Evolutionary conservation across 73 alveolate genomes (phyloP).

Genomic region (Urostyla sp.): DNA sequence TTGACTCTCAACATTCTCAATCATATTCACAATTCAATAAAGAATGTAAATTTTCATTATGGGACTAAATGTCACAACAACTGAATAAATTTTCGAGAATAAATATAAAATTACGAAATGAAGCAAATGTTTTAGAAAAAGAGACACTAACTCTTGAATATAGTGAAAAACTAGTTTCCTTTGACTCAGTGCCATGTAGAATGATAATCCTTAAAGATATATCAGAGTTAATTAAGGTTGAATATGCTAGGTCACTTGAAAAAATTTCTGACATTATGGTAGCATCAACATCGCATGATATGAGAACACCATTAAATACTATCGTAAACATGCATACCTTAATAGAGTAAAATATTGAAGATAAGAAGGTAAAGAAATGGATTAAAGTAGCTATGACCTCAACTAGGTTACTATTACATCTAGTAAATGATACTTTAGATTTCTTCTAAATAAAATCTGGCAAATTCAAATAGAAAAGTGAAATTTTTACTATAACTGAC

Average conservation of each 20-base stretch:
- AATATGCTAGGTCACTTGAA: constrained; percentile 29
- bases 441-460: constrained; percentile 59
- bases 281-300: constrained; percentile 68
- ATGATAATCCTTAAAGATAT: constrained; percentile 37
- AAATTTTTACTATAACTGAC: constrained; percentile 32
- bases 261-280: constrained; percentile 58
- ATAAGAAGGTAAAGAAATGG: constrained; percentile 1
- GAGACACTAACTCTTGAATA: too few relatives aligned
- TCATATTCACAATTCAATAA: too few relatives aligned
- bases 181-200: constrained; percentile 12
- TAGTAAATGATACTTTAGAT: constrained; percentile 71
- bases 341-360: constrained; percentile 1
- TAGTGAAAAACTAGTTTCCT: constrained; percentile 23
- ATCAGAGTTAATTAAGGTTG: constrained; percentile 31
- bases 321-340: constrained; percentile 43
- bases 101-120: too few relatives aligned
- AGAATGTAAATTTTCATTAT: too few relatives aligned
- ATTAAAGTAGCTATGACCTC: constrained; percentile 33
- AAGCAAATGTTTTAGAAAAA: too few relatives aligned
- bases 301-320: constrained; percentile 67
- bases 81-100: too few relatives aligned
- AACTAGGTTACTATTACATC: constrained; percentile 38
- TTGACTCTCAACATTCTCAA: too few relatives aligned
- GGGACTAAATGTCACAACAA: too few relatives aligned
- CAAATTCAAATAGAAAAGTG: constrained; percentile 52